Percentiles rank a stretch among this genome's conserved stretches.
These are phyloP conservation scores for Daldinia sp. DNA, from an alignment of 2,329 filamentous ascomycete species.

Conservation along the genomic window DNA sequence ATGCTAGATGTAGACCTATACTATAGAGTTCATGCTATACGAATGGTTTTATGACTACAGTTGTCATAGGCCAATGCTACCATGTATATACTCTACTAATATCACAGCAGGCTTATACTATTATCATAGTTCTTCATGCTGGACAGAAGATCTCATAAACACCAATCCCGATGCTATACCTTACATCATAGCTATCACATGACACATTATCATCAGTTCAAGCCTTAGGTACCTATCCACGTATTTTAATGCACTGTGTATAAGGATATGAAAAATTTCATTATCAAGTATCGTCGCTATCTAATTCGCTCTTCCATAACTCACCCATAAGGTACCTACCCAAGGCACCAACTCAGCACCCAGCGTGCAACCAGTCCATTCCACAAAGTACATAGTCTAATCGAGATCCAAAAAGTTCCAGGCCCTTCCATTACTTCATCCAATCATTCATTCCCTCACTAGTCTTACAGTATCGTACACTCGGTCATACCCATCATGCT, in stretches of 20 bases:
- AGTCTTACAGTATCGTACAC: constrained; percentile 7
- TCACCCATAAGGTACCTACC: not conserved
- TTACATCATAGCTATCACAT: not conserved
- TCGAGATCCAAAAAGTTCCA: not conserved
- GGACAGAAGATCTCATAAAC: not conserved
- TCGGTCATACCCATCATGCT: not conserved
- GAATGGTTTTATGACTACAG: too few species aligned
- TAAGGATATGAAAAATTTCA: not conserved
- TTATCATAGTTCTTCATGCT: not conserved
- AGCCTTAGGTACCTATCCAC: not conserved
- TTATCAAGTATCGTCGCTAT: not conserved
- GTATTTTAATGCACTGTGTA: not conserved
- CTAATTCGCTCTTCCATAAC: not conserved
- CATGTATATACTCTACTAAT: not conserved
- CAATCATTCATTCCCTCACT: not conserved
- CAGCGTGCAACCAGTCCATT: not conserved
- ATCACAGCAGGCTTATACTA: not conserved
- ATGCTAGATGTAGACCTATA: too few species aligned
- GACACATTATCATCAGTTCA: not conserved
- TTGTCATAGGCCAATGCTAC: too few species aligned
- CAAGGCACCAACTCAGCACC: not conserved
- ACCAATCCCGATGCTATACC: not conserved
- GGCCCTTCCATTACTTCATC: not conserved
- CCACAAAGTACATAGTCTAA: not conserved
- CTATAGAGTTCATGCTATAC: too few species aligned